Conservation (phyloP, 2,329 filamentous ascomycete species). For the Arthroderma uncinatum region DNA sequence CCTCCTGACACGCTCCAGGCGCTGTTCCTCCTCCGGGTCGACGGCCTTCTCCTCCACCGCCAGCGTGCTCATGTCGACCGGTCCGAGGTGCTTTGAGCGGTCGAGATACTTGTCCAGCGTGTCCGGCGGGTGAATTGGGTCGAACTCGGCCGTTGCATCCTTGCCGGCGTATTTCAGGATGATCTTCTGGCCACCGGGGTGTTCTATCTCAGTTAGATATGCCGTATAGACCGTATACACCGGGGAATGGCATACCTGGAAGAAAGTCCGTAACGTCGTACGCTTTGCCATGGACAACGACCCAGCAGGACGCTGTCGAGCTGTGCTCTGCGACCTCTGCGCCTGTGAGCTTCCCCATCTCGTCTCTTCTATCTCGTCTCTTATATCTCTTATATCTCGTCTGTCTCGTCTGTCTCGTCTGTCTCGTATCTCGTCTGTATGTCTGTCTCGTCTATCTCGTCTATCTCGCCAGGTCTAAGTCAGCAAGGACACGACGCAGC, state of each 20-base stretch:
- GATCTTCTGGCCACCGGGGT: slow-evolving; percentile 81
- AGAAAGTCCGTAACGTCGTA: slow-evolving; percentile 87
- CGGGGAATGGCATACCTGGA: slow-evolving; percentile 45
- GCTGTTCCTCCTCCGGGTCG: slow-evolving; percentile 60
- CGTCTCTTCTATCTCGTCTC: neutral
- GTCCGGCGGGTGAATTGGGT: slow-evolving; percentile 80
- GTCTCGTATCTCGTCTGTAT: too few relatives aligned
- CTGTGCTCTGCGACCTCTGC: slow-evolving; percentile 62
- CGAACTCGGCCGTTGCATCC: slow-evolving; percentile 85
- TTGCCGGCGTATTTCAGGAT: slow-evolving; percentile 95
- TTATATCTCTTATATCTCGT: neutral
- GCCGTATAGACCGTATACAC: neutral
- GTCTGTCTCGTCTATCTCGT: neutral
- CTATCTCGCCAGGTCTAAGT: neutral
- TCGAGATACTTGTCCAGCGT: slow-evolving; percentile 75
- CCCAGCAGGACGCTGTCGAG: slow-evolving; percentile 76
- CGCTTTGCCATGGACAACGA: slow-evolving; percentile 75
- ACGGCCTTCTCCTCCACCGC: slow-evolving; percentile 52
- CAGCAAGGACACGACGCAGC: neutral
- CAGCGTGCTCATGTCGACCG: slow-evolving; percentile 77
- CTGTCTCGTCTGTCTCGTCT: too few relatives aligned
- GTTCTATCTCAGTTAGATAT: slow-evolving; percentile 43
- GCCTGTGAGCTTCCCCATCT: slow-evolving; percentile 33
- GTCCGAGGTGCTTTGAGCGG: slow-evolving; percentile 74
- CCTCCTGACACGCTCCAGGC: slow-evolving; percentile 59